Percentiles rank a stretch among this genome's conserved stretches.
These are phyloP conservation scores for Emergomyces pasteurianus DNA, from an alignment of 2,329 filamentous ascomycete species.

Conservation along the genomic window DNA sequence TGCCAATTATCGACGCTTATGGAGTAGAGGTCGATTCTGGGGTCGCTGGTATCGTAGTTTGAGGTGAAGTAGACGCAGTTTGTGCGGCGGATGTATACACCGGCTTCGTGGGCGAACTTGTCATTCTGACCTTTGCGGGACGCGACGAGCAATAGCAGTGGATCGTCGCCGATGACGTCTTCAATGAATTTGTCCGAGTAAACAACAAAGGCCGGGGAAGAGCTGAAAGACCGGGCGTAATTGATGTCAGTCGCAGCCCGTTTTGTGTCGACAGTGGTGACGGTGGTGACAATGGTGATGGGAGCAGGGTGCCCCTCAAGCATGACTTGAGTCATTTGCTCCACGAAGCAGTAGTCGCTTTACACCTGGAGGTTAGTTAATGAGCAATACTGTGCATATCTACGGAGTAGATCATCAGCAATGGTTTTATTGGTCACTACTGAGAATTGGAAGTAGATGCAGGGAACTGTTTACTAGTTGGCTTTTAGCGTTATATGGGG, in stretches of 20 bases:
- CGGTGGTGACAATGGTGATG: background rate
- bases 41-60: conserved; percentile 18
- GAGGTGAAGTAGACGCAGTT: conserved; percentile 29
- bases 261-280: conserved; percentile 8
- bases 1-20: conserved; percentile 6
- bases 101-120: conserved; percentile 41
- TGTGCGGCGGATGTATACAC: conserved; percentile 23
- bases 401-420: background rate
- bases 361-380: too few species aligned
- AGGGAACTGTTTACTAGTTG: too few species aligned
- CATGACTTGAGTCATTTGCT: background rate
- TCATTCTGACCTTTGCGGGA: conserved; percentile 25
- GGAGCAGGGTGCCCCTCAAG: background rate
- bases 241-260: conserved; percentile 6
- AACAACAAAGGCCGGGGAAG: conserved; percentile 6
- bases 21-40: conserved; percentile 17
- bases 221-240: conserved; percentile 7
- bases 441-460: too few species aligned
- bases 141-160: conserved; percentile 27
- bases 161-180: conserved; percentile 25
- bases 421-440: background rate
- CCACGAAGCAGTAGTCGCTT: too few species aligned
- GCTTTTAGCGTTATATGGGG: too few species aligned
- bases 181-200: conserved; percentile 13
- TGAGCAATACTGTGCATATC: too few species aligned